Conservation (phyloP, 208 protist genomes). For the Novymonas esmeraldas region DNA sequence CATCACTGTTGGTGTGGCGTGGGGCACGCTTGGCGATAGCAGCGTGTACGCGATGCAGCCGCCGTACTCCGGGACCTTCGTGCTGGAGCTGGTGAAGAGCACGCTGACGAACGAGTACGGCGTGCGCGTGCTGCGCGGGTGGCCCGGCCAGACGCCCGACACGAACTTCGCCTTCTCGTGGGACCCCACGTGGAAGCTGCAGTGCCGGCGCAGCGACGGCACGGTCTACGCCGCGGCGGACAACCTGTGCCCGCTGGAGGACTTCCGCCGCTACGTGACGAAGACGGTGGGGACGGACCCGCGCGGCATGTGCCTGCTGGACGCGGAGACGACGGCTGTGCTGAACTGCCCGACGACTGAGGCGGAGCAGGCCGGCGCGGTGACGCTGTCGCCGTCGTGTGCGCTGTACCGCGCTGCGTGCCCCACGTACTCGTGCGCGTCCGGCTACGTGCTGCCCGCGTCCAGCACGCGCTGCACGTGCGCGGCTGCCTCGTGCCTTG, state of each 20-base stretch:
- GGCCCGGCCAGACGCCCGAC: constrained; percentile 46
- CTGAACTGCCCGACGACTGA: constrained; percentile 31
- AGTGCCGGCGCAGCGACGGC: constrained; percentile 40
- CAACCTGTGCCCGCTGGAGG: constrained; percentile 51
- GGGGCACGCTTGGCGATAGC: constrained; percentile 40
- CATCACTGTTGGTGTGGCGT: constrained; percentile 28
- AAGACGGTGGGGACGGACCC: constrained; percentile 31
- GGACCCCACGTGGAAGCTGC: constrained; percentile 36
- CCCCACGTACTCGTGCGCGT: constrained; percentile 14
- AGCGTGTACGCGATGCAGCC: constrained; percentile 31
- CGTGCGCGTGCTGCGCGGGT: constrained; percentile 55
- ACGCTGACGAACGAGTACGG: constrained; percentile 17
- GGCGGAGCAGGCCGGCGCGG: constrained; percentile 8
- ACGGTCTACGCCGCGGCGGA: constrained; percentile 34
- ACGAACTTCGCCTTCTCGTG: constrained; percentile 33
- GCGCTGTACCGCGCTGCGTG: constrained; percentile 15
- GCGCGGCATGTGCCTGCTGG: constrained; percentile 49
- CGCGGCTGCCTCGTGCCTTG: constrained; percentile 7
- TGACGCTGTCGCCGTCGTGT: constrained; percentile 12
- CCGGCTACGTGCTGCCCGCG: constrained; percentile 14
- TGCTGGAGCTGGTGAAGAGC: constrained; percentile 51
- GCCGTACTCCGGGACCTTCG: constrained; percentile 42
- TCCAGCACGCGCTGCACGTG: constrained; percentile 7
- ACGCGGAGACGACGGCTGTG: constrained; percentile 19
- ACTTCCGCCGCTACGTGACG: constrained; percentile 52